phyloP scores from a whole-genome alignment of 441 rosid genomes.

The Sinapis alba region DNA sequence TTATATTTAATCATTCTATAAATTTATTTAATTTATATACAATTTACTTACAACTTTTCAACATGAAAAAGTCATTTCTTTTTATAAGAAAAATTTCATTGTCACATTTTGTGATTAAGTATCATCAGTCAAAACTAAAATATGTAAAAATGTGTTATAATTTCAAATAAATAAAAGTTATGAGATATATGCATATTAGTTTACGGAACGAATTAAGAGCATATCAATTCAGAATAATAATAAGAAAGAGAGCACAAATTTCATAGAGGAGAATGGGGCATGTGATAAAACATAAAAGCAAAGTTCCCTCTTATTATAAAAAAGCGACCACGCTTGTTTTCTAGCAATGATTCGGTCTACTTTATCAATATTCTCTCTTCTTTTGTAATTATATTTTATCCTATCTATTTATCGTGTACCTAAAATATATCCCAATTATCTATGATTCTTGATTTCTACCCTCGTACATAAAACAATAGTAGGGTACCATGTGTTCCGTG shows the following conservation, averaged over 20 bases:
- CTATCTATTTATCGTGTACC: constrained; percentile 13
- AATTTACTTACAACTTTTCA: not conserved
- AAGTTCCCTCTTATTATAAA: constrained; percentile 54
- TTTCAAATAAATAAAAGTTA: not conserved
- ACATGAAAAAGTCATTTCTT: not conserved
- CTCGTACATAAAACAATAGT: constrained; percentile 2
- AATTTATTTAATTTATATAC: not conserved
- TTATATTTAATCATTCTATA: not conserved
- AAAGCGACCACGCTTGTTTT: constrained; percentile 93
- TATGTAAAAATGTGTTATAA: not conserved
- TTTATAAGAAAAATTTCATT: not conserved
- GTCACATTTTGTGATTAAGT: not conserved
- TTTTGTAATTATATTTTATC: constrained; percentile 21
- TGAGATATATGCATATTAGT: constrained; percentile 18
- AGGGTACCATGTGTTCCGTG: not conserved
- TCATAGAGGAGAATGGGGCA: constrained; percentile 48
- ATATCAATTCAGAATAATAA: not conserved
- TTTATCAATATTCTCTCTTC: constrained; percentile 47
- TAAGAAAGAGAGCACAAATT: constrained; percentile 36
- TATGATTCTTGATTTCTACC: constrained; percentile 1
- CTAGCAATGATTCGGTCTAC: constrained; percentile 86
- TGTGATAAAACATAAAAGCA: constrained; percentile 63
- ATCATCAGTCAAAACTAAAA: not conserved
- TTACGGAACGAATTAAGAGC: not conserved
- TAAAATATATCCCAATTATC: constrained; percentile 2